These are phyloP conservation scores for Floccularia luteovirens DNA, from an alignment of 768 basidiomycete genomes.

Conservation along the genomic window DNA sequence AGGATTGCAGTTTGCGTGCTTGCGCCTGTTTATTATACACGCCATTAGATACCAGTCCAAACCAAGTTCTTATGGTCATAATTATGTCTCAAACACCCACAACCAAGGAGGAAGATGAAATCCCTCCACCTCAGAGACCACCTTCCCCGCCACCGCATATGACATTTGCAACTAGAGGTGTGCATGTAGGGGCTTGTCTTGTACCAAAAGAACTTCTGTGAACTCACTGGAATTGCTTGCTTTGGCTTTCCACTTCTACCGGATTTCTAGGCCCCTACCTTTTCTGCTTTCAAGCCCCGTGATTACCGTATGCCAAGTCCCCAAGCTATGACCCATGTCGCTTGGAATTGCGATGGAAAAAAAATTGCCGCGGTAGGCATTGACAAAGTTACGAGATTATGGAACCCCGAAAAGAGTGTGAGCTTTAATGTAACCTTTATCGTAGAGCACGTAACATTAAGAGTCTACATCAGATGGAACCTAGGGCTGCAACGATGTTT, in stretches of 20 bases:
- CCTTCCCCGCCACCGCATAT: conserved; percentile 70
- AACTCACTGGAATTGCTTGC: conserved; percentile 9
- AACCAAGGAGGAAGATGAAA: conserved; percentile 53
- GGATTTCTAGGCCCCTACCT: conserved; percentile 56
- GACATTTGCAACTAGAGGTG: conserved; percentile 59
- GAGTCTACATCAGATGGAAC: conserved; percentile 48
- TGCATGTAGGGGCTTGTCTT: conserved; percentile 53
- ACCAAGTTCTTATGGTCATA: no score
- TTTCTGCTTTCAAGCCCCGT: conserved; percentile 74
- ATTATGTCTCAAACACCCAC: conserved; percentile 5
- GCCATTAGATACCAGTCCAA: neutral
- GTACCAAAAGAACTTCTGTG: conserved; percentile 4
- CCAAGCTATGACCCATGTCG: conserved; percentile 67
- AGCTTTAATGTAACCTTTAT: conserved; percentile 15
- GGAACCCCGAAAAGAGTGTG: conserved; percentile 74
- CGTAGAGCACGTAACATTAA: neutral
- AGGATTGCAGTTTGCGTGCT: neutral
- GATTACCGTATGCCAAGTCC: conserved; percentile 60
- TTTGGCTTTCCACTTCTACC: neutral
- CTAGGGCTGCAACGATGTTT: conserved; percentile 55
- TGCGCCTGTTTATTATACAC: neutral
- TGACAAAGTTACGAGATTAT: conserved; percentile 71
- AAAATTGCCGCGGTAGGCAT: conserved; percentile 77
- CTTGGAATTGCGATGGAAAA: conserved; percentile 82
- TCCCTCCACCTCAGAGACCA: conserved; percentile 47